Evolutionary conservation across 2,329 filamentous ascomycete genomes (phyloP).

Genomic region (Xylaria sp.): DNA sequence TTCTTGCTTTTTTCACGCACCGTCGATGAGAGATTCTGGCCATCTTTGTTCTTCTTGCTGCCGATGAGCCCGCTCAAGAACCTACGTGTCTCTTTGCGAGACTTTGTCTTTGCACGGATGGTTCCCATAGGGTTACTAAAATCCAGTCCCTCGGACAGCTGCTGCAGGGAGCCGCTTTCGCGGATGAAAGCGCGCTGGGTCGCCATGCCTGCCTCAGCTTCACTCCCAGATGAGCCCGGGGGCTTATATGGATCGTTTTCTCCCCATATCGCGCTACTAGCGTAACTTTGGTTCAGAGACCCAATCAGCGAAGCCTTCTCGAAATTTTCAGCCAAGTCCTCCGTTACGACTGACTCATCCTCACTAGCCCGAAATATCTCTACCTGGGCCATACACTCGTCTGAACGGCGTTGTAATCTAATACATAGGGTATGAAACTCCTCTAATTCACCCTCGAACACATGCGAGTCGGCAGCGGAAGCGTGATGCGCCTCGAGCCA

Average conservation of each 20-base stretch:
- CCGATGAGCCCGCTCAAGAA: conserved; percentile 58
- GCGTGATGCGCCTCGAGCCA: conserved; percentile 72
- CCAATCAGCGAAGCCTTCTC: conserved; percentile 58
- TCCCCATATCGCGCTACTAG: conserved; percentile 51
- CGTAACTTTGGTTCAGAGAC: conserved; percentile 52
- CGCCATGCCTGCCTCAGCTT: conserved; percentile 51
- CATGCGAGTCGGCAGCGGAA: conserved; percentile 49
- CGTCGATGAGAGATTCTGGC: conserved; percentile 35
- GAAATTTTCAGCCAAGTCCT: conserved; percentile 60
- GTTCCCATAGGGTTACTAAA: conserved; percentile 49
- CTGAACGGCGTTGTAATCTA: conserved; percentile 62
- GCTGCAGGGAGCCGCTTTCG: conserved; percentile 44
- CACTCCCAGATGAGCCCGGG: conserved; percentile 65
- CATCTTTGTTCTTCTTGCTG: conserved; percentile 47
- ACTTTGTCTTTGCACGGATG: conserved; percentile 52
- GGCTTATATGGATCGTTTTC: conserved; percentile 53
- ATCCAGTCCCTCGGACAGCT: conserved; percentile 51
- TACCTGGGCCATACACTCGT: conserved; percentile 63
- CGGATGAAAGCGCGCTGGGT: conserved; percentile 42
- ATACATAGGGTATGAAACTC: conserved; percentile 65
- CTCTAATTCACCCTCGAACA: conserved; percentile 64
- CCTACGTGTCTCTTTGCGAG: conserved; percentile 53
- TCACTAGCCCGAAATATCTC: conserved; percentile 59
- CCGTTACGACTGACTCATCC: conserved; percentile 48
- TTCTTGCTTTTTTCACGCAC: conserved; percentile 48